A percentile compares a stretch with the other conserved stretches of the same genome.
These are phyloP conservation scores for Blastocystis sp. DNA, from an alignment of 352 stramenopile genomes.

Conservation along the genomic window DNA sequence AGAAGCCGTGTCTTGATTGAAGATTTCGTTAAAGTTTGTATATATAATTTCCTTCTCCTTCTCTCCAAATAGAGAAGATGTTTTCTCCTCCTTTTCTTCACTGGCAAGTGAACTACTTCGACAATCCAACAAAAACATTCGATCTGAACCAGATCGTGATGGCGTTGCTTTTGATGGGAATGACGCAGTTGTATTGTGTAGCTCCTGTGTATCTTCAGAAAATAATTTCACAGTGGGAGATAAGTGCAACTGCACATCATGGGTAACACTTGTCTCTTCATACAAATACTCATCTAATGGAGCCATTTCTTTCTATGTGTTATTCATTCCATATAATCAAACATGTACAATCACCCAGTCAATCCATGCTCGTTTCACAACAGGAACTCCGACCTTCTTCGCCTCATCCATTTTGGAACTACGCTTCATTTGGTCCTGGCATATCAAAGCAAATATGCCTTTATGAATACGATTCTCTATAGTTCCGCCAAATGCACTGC, in stretches of 20 bases:
- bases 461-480: background rate
- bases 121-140: background rate
- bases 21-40: slow-evolving; percentile 44
- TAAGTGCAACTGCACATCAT: background rate
- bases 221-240: background rate
- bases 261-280: background rate
- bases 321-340: background rate
- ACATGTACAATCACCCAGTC: slow-evolving; percentile 50
- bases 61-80: background rate
- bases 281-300: background rate
- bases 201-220: background rate
- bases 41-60: slow-evolving; percentile 8
- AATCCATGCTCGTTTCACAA: slow-evolving; percentile 16
- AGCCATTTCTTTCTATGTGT: slow-evolving; percentile 16
- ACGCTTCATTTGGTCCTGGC: slow-evolving; percentile 5
- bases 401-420: slow-evolving; percentile 4
- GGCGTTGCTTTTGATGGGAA: background rate
- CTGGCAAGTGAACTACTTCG: background rate
- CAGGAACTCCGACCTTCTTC: background rate
- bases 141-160: background rate
- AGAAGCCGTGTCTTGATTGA: background rate
- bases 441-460: slow-evolving; percentile 27
- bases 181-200: no score
- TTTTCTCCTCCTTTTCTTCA: background rate
- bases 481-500: slow-evolving; percentile 12